Evolutionary conservation across 257 asterid species (phyloP), one percentile per base, ranked within the genome.

Genomic region (Mentha longifolia): DNA sequence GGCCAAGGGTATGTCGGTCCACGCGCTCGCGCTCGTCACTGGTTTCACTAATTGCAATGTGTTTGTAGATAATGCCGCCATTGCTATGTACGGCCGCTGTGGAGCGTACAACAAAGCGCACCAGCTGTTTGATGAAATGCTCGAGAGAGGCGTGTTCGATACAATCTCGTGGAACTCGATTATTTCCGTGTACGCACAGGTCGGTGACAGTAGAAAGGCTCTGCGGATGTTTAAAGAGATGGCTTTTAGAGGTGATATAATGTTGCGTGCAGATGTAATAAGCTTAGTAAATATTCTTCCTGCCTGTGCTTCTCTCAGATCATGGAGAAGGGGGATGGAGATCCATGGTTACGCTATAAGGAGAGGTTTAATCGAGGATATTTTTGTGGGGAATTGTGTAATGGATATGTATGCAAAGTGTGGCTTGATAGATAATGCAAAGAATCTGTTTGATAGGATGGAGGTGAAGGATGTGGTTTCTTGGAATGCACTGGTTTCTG

Each of bases 361-460:
- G 76, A 82, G 81, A 25, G 87, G 94, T 50, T 80, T 90, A 50
- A 66, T 82, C 33, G 86, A 70, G 49, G 97, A 90, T 65, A 74
- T 86, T 14, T 90, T 75, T 58, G 95, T 93, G 56, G 96, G 98
- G 55, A 92, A 93, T 70, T 94, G 96, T 0, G 46, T 90, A 50
- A 85, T 93, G 33, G 96, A 90, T 82, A 87, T 91, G 97, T 90
- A 93, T 59, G 92, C 96, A 0, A 93, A 93, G 67, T 90, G 97
- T 67, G 95, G 83, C 41, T 74, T 72, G 33, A 71, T 93, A 88
- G 86, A 81, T 25, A 85, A 83, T 61, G 98, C 97, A 1, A 90
- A 76, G 83, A 77, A 56, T 59, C 80, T 88, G 74, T 90, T 93
- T 45, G 90, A 82, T 33, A 66, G 78, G 43, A 90, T 93, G 92